Evolutionary conservation across 2,329 filamentous ascomycete species (phyloP), one percentile per base, ranked within the genome.

Genomic region (Cordyceps javanica): DNA sequence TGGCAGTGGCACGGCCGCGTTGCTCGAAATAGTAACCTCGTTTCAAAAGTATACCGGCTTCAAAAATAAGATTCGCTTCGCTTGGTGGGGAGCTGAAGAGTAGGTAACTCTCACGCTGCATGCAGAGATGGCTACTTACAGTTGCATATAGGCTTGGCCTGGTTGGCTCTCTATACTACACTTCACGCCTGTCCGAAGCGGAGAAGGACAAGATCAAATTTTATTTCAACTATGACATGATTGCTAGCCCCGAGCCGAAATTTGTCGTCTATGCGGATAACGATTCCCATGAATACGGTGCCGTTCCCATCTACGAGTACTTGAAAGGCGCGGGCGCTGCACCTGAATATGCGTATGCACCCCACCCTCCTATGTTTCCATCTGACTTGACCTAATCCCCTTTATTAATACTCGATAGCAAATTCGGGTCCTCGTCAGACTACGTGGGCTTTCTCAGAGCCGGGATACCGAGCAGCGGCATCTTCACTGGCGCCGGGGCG

Each of bases 181-280:
- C 68, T 1, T 58, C 66, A 14, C 65, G 67, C 7, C 69, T 77
- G 28, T 65, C 68, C 11, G 63, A 68, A 23, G 65, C 66, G 2
- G 73, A 77, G 45, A 69, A 70, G 0, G 73, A 80, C 60, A 84
- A 82, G 69, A 83, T 89, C 64, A 76, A 79, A 2, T 82, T 88
- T 32, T 86, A 87, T 73, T 81, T 88, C 67, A 86, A 89, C 73
- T 87, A 86, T 65, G 86, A 89, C 70, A 89, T 89, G 86, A 85
- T 88, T 57, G 76, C 72, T n/a, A 77, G 74, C 16, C 68, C 69
- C 3, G 63, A 66, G n/a, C 72, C 75, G 11, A 61, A 65, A 41
- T 77, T 70, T 63, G 65, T 64, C 55, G 69, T 78, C 8, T 75
- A 77, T 56, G 66, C 72, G 44, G 70, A 72, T 60, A 70, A 68